Evolutionary conservation across 805 yeast genomes (phyloP), one percentile per base, ranked within the genome.

Genomic region (Brettanomyces bruxellensis): DNA sequence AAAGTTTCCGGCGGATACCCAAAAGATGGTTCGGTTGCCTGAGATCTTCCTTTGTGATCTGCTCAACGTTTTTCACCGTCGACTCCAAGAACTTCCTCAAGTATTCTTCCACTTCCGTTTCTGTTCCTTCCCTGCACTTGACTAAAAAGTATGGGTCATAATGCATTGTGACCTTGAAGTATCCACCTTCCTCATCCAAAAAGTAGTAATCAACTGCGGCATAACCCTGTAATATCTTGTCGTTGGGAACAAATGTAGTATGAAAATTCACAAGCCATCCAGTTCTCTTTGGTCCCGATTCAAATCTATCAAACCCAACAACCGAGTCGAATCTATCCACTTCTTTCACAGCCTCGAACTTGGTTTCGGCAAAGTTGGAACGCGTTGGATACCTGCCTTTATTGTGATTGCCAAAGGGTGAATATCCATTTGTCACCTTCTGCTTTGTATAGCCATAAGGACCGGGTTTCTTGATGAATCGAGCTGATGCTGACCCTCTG

Each of bases 221-320:
- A 34, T 76, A 70, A 8, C 95, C 96, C n/a, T 76, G 70, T 9
- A 73, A 55, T 39, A 71, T 68, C 32, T 78, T 81, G 4, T 76
- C 78, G 11, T 78, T 73, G 3, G 83, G 78, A 3, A 85, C 62
- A 1, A 85, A 71, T 1, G 95, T 86, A 2, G 95, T 79, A 67
- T 91, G 99, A 93, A 93, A 88, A 59, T 93, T 95, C 38, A 84
- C 76, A 46, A 93, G 69, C 99, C 99, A 93, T 40, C 99, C 99
- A 14, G 76, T 76, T 47, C 75, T 73, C 41, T 72, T 62, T 34
- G 95, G 78, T 30, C 96, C 87, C 51, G 81, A 66, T 44, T 83
- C 86, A 51, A 72, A 80, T 44, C 93, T 71, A 40, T 83, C 86
- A 60, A 93, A 93, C 11, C 98, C 99, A 93, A 95, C 88, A 47